Evolutionary conservation across 1,139 yeast genomes (phyloP).

Genomic region (Suhomyces bolitotheri): DNA sequence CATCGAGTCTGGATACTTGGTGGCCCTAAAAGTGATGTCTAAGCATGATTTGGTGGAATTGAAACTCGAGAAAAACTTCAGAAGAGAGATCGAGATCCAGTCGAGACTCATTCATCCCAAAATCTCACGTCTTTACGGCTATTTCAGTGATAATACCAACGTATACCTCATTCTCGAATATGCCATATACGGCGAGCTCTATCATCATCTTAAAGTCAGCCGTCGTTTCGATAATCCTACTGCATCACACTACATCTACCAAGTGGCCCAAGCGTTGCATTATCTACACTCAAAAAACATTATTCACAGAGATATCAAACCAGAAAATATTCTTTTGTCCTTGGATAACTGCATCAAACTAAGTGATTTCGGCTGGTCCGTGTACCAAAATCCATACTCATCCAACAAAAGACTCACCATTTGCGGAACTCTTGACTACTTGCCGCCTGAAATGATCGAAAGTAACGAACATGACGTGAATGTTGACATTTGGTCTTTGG

Average conservation of each 20-base stretch:
- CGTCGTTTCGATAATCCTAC: slow-evolving; percentile 68
- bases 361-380: slow-evolving; percentile 98
- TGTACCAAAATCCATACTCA: slow-evolving; percentile 35
- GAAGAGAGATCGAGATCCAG: slow-evolving; percentile 91
- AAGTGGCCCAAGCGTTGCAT: slow-evolving; percentile 75
- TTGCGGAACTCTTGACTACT: slow-evolving; percentile 92
- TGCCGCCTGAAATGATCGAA: slow-evolving; percentile 95
- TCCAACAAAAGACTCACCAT: slow-evolving; percentile 68
- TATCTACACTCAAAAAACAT: slow-evolving; percentile 78
- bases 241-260: slow-evolving; percentile 79
- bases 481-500: slow-evolving; percentile 94
- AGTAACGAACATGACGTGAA: slow-evolving; percentile 73
- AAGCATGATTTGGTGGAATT: slow-evolving; percentile 73
- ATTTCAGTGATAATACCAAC: slow-evolving; percentile 75
- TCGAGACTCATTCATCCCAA: slow-evolving; percentile 73
- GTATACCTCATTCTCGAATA: slow-evolving; percentile 86
- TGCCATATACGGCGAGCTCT: slow-evolving; percentile 84
- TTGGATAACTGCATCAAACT: slow-evolving; percentile 72
- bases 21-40: slow-evolving; percentile 90
- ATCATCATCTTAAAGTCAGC: slow-evolving; percentile 63
- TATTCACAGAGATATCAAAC: slow-evolving; percentile 90
- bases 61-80: slow-evolving; percentile 82
- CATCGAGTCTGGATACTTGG: slow-evolving; percentile 69
- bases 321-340: slow-evolving; percentile 82
- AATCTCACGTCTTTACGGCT: slow-evolving; percentile 78